Evolutionary conservation across 1,284 basidiomycete species (phyloP).

Genomic region (Cutaneotrichosporon sp.): DNA sequence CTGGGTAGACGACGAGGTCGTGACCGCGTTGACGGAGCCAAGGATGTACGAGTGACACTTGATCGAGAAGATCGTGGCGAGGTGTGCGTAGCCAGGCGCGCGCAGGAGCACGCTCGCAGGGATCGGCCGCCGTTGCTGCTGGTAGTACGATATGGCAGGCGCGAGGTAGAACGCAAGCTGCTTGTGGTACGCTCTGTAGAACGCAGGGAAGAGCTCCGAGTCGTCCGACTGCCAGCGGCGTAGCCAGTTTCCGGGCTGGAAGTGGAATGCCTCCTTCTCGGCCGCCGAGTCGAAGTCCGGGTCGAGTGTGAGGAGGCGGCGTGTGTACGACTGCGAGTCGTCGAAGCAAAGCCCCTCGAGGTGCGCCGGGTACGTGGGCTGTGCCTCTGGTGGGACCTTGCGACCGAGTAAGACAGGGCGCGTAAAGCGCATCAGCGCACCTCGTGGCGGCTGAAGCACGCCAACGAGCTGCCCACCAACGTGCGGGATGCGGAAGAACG

Average conservation of each 20-base stretch:
- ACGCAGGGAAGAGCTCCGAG: slow-evolving; percentile 59
- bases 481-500: slow-evolving; percentile 59
- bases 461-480: slow-evolving; percentile 57
- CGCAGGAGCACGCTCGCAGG: slow-evolving; percentile 49
- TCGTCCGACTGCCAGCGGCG: slow-evolving; percentile 57
- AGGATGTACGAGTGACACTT: slow-evolving; percentile 56
- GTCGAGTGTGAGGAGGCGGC: slow-evolving; percentile 38
- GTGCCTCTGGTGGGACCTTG: slow-evolving; percentile 26
- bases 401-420: slow-evolving; percentile 34
- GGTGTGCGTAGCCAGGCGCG: slow-evolving; percentile 56
- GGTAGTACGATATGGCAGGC: slow-evolving; percentile 46
- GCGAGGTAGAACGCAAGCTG: slow-evolving; percentile 56
- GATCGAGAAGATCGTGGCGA: slow-evolving; percentile 53
- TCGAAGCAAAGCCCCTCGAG: slow-evolving; percentile 48
- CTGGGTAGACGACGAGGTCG: slow-evolving; percentile 50
- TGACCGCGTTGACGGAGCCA: slow-evolving; percentile 55
- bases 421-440: slow-evolving; percentile 53
- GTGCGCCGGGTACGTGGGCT: slow-evolving; percentile 45
- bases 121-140: slow-evolving; percentile 41
- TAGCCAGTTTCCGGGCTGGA: slow-evolving; percentile 55
- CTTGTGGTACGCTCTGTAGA: slow-evolving; percentile 59
- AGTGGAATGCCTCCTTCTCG: slow-evolving; percentile 53
- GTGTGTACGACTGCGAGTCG: slow-evolving; percentile 49
- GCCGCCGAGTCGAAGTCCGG: slow-evolving; percentile 40
- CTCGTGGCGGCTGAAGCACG: slow-evolving; percentile 55